Percentiles rank a stretch among this genome's conserved stretches.
phyloP scores from a whole-genome alignment of 805 yeast genomes.

The Zygosaccharomyces kombuchaensis region DNA sequence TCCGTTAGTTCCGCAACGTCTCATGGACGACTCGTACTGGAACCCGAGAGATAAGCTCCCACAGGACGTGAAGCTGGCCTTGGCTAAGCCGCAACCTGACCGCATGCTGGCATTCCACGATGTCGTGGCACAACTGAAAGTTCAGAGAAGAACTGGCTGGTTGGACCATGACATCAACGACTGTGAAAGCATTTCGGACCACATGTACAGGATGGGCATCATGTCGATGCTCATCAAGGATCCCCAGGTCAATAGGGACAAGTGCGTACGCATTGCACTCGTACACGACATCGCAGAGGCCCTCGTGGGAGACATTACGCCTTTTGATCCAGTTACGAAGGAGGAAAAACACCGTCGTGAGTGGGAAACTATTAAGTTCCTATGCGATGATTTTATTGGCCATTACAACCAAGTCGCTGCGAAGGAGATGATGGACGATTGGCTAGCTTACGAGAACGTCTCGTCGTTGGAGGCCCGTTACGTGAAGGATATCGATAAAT shows the following conservation, averaged over 20 bases:
- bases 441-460: constrained; percentile 88
- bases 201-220: constrained; percentile 91
- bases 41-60: constrained; percentile 44
- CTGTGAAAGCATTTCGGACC: constrained; percentile 73
- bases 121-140: constrained; percentile 65
- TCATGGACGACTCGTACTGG: constrained; percentile 33
- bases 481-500: constrained; percentile 91
- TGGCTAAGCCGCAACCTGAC: constrained; percentile 34
- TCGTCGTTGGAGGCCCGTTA: constrained; percentile 76
- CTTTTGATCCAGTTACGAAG: constrained; percentile 67
- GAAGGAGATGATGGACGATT: constrained; percentile 58
- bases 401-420: constrained; percentile 63
- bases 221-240: constrained; percentile 63
- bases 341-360: constrained; percentile 83
- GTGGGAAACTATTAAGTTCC: constrained; percentile 60
- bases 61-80: constrained; percentile 32
- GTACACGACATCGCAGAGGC: constrained; percentile 93
- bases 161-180: constrained; percentile 49
- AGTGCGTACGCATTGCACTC: constrained; percentile 78
- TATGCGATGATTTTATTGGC: constrained; percentile 49
- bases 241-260: constrained; percentile 49
- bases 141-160: constrained; percentile 91
- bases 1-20: not conserved
- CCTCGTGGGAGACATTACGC: constrained; percentile 92
- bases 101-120: constrained; percentile 58